These are phyloP conservation scores for Trypanosoma rangeli DNA, from an alignment of 208 protist species.

Conservation along the genomic window DNA sequence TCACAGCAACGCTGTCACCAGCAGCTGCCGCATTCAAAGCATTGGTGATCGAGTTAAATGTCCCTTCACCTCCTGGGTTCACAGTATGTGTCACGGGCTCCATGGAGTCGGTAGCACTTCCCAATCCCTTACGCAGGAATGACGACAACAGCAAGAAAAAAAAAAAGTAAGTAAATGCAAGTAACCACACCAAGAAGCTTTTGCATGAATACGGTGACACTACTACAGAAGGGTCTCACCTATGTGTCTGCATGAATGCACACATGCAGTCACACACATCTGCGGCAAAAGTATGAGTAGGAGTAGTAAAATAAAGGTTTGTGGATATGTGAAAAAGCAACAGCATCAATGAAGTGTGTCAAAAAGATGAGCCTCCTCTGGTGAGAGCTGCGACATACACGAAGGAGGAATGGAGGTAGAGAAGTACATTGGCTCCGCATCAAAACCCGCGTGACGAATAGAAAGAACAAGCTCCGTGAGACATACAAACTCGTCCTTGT, in stretches of 20 bases:
- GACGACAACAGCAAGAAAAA: not conserved
- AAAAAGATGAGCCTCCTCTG: slow-evolving; percentile 1
- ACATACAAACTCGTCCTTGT: slow-evolving; percentile 10
- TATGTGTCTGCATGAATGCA: slow-evolving; percentile 1
- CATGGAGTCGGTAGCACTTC: slow-evolving; percentile 1
- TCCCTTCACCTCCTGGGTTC: slow-evolving; percentile 39
- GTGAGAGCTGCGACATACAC: slow-evolving; percentile 11
- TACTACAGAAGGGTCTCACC: not conserved
- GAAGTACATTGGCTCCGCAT: slow-evolving; percentile 15
- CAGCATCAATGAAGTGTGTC: not conserved
- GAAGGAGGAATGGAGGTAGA: not conserved
- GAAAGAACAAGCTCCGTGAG: slow-evolving; percentile 15
- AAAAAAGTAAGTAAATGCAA: slow-evolving; percentile 4
- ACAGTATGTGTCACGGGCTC: slow-evolving; percentile 25
- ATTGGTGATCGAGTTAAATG: slow-evolving; percentile 59
- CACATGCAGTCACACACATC: not conserved
- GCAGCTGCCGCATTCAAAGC: slow-evolving; percentile 46
- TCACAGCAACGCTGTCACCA: slow-evolving; percentile 60
- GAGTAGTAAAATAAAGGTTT: not conserved
- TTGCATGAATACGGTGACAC: not conserved
- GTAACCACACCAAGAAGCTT: not conserved
- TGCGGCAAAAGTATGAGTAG: not conserved
- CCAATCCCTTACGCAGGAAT: not conserved
- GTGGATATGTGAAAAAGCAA: slow-evolving; percentile 3
- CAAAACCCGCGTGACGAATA: slow-evolving; percentile 3